phyloP scores from a whole-genome alignment of 2,329 filamentous ascomycete genomes.

The Pseudogymnoascus verrucosus region DNA sequence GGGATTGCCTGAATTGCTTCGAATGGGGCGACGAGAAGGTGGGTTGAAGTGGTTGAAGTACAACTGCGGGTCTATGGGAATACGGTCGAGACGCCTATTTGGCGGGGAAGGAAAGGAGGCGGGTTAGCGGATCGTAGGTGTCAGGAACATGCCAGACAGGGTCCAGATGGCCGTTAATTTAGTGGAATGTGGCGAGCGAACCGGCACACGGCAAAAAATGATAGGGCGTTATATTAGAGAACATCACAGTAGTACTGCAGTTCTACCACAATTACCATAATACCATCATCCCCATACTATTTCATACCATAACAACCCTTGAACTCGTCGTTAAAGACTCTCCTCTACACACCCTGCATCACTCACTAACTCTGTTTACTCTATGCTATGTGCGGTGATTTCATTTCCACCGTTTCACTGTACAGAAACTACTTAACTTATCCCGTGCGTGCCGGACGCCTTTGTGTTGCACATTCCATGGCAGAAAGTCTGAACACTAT shows the following conservation, averaged over 20 bases:
- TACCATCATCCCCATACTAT: not conserved
- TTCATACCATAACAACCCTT: not conserved
- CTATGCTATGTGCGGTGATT: not conserved
- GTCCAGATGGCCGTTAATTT: not conserved
- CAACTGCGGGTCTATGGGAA: not conserved
- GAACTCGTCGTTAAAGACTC: not conserved
- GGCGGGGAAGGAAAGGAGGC: not conserved
- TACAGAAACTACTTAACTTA: too few species aligned
- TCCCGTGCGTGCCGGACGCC: not conserved
- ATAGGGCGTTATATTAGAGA: not conserved
- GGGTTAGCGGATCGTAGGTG: conserved; percentile 5
- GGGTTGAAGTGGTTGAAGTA: not conserved
- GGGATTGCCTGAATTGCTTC: not conserved
- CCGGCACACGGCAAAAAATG: not conserved
- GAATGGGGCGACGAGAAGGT: conserved; percentile 1
- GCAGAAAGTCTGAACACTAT: not conserved
- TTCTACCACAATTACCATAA: not conserved
- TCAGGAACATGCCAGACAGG: not conserved
- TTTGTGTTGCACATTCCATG: not conserved
- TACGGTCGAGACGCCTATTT: conserved; percentile 8
- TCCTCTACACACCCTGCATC: not conserved
- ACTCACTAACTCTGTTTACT: not conserved
- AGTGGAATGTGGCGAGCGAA: not conserved
- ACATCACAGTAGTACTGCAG: not conserved
- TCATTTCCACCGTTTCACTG: not conserved